Evolutionary conservation across 495 filamentous ascomycete species (phyloP).

Genomic region (Hypoxylon lenormandii): DNA sequence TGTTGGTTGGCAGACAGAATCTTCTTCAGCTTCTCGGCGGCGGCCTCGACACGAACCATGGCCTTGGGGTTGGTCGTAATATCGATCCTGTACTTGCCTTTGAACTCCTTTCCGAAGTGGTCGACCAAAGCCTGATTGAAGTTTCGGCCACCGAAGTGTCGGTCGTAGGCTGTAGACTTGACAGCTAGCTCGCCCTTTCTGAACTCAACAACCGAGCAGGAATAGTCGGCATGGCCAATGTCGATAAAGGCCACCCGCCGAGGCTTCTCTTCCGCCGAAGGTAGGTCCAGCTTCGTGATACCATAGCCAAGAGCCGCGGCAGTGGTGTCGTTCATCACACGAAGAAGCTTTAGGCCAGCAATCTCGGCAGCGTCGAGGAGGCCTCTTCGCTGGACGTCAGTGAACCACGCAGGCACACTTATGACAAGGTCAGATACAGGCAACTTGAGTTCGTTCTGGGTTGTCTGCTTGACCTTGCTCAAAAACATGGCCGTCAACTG

Average conservation of each 20-base stretch:
- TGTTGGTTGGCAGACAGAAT: conserved; percentile 93
- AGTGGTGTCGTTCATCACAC: conserved; percentile 98
- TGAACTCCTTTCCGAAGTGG: conserved; percentile 94
- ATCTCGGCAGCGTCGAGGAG: conserved; percentile 95
- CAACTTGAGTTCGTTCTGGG: conserved; percentile 86
- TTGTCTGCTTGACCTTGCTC: conserved; percentile 89
- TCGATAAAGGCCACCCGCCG: conserved; percentile 92
- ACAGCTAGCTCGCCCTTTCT: conserved; percentile 96
- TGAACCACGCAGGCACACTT: conserved; percentile 96
- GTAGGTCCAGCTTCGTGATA: conserved; percentile 96
- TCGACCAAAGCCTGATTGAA: conserved; percentile 95
- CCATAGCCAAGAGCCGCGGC: conserved; percentile 95
- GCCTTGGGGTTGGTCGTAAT: conserved; percentile 91
- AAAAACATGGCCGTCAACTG: conserved; percentile 95
- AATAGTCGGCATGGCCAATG: conserved; percentile 96
- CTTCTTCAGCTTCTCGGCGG: conserved; percentile 98
- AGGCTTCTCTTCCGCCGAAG: conserved; percentile 89
- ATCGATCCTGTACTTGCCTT: conserved; percentile 90
- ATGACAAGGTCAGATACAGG: conserved; percentile 95
- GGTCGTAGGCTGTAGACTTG: conserved; percentile 90
- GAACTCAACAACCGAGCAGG: conserved; percentile 93
- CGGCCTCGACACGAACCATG: conserved; percentile 82
- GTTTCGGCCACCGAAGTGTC: conserved; percentile 96
- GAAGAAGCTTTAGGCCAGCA: conserved; percentile 88
- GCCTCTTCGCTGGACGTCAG: conserved; percentile 87